phyloP scores from a whole-genome alignment of 805 yeast genomes.

The Candida patagonica region DNA sequence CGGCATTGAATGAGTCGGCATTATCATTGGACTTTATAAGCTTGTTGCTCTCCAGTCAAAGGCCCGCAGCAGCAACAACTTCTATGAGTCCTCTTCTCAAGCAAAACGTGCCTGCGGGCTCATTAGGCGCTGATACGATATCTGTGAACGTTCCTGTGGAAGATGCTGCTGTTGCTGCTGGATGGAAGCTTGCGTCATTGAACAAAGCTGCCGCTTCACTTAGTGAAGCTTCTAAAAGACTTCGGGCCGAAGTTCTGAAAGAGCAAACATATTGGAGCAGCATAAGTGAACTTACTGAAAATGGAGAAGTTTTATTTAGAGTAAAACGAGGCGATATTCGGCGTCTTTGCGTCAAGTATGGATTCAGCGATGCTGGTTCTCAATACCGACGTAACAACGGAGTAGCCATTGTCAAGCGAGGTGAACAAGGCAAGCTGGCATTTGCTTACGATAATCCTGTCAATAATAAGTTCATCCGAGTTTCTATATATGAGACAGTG shows the following conservation, averaged over 20 bases:
- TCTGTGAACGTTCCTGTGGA: constrained; percentile 20
- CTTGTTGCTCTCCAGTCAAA: constrained; percentile 62
- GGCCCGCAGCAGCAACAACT: constrained; percentile 79
- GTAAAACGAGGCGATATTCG: constrained; percentile 47
- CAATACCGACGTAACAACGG: constrained; percentile 66
- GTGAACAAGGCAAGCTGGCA: constrained; percentile 35
- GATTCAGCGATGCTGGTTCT: constrained; percentile 88
- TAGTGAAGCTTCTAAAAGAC: constrained; percentile 39
- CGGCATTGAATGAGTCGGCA: constrained; percentile 83
- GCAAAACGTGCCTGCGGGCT: constrained; percentile 65
- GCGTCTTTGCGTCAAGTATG: constrained; percentile 75
- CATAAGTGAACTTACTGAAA: constrained; percentile 31
- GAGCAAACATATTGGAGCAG: constrained; percentile 67
- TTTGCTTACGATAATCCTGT: constrained; percentile 32
- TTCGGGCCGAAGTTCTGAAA: constrained; percentile 44
- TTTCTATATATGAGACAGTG: constrained; percentile 43
- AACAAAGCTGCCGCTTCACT: constrained; percentile 45
- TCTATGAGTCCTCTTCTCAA: constrained; percentile 82
- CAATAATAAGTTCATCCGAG: constrained; percentile 42
- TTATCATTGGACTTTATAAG: constrained; percentile 82
- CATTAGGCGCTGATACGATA: constrained; percentile 38
- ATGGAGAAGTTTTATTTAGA: constrained; percentile 59
- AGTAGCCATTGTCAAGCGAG: constrained; percentile 56
- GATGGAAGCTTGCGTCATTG: constrained; percentile 78
- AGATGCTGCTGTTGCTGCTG: constrained; percentile 43